Evolutionary conservation across 805 yeast genomes (phyloP), one percentile per base, ranked within the genome.

Genomic region (Debaryomyces maramus): DNA sequence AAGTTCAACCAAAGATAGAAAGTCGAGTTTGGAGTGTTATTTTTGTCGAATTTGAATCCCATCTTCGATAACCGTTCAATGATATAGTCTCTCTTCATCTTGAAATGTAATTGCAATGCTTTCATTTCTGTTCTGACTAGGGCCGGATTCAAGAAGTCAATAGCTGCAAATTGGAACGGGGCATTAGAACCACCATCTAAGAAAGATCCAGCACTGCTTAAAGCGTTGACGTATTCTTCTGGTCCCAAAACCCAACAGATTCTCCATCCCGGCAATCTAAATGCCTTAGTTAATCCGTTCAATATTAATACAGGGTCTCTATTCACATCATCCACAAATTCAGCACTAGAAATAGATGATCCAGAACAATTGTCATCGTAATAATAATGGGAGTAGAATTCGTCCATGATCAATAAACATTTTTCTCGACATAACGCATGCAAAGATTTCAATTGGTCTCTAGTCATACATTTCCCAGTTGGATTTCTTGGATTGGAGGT

Each of bases 401-500:
- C 84, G 58, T 78, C 84, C 84, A 78, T 78, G 46, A 78, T 78
- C 47, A 78, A 66, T 34, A 78, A 66, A 56, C 83, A 77, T 46
- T 62, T 68, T 26, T 65, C 70, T 40, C 81, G 64, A 52, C 83
- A 78, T 63, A 78, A 57, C 32, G 68, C 62, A 51, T 78, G 84
- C 40, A 78, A 63, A 35, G 72, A 63, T 24, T 60, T 48, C 48
- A 78, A 63, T 51, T 78, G 80, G 8, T 55, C 56, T 13, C 66
- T 67, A 4, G 76, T 57, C 68, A 78, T 69, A 36, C 77, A 67
- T 50, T 61, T 72, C 26, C 84, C 84, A 0, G 84, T 78, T 20
- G 84, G 84, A 56, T 78, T 78, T 60, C 84, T 65, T 20, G 84
- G 84, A 53, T 78, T 78, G 3, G 83, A 78, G 0, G 83, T 78